phyloP scores from a whole-genome alignment of 768 basidiomycete genomes.

The Lactifluus piperatus region DNA sequence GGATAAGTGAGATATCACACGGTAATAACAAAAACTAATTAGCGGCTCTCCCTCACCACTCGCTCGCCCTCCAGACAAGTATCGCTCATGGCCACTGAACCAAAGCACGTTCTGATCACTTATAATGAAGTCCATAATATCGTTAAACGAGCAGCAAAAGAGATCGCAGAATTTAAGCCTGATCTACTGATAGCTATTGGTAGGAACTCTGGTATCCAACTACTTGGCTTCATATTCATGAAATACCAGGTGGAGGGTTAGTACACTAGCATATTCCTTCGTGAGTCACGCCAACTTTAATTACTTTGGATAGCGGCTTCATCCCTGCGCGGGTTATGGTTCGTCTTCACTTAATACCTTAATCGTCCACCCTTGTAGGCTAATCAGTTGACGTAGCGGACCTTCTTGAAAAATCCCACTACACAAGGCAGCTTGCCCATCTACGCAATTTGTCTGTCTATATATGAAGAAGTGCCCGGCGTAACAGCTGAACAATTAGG shows the following conservation, averaged over 20 bases:
- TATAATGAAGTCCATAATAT: constrained; percentile 93
- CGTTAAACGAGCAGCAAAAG: constrained; percentile 55
- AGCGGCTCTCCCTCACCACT: too few relatives aligned
- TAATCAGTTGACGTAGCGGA: constrained; percentile 42
- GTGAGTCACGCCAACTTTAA: constrained; percentile 17
- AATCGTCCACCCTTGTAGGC: neutral
- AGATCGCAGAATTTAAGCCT: constrained; percentile 78
- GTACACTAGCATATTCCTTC: constrained; percentile 26
- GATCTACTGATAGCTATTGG: constrained; percentile 81
- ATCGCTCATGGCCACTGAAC: constrained; percentile 26
- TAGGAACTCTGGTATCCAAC: constrained; percentile 25
- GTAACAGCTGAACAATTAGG: constrained; percentile 67
- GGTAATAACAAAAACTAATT: neutral
- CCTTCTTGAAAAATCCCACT: constrained; percentile 67
- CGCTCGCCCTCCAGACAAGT: too few relatives aligned
- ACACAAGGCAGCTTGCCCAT: constrained; percentile 79
- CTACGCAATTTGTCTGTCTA: constrained; percentile 90
- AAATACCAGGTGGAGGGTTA: constrained; percentile 68
- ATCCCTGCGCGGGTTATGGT: constrained; percentile 90
- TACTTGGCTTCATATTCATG: neutral
- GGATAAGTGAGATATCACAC: neutral
- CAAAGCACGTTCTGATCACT: constrained; percentile 61
- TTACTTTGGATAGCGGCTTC: constrained; percentile 57
- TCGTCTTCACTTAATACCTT: neutral
- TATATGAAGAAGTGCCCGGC: constrained; percentile 86